phyloP scores from a whole-genome alignment of 2,329 filamentous ascomycete genomes.

The Aspergillus ochraceus region DNA sequence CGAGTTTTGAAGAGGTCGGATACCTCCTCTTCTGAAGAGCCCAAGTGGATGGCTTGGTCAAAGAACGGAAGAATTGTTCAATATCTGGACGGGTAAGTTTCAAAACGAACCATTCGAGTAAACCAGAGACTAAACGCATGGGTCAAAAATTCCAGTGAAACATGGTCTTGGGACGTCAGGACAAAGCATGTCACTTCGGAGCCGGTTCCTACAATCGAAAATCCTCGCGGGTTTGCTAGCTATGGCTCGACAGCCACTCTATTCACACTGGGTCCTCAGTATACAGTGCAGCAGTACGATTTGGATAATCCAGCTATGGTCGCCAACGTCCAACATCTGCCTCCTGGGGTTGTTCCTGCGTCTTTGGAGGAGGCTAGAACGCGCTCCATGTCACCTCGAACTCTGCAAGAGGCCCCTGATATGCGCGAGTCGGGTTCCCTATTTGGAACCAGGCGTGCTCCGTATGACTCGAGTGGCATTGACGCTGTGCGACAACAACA shows the following conservation, averaged over 20 bases:
- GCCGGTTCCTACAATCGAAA: slow-evolving; percentile 78
- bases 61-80: slow-evolving; percentile 97
- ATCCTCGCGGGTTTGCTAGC: slow-evolving; percentile 77
- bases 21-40: slow-evolving; percentile 63
- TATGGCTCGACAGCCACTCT: slow-evolving; percentile 89
- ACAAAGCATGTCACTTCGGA: slow-evolving; percentile 97
- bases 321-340: slow-evolving; percentile 81
- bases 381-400: slow-evolving; percentile 27
- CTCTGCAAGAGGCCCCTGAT: slow-evolving; percentile 42
- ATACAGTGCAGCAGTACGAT: slow-evolving; percentile 93
- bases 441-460: slow-evolving; percentile 73
- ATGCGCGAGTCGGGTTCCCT: slow-evolving; percentile 73
- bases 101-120: background rate
- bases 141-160: slow-evolving; percentile 61
- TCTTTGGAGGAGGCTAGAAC: slow-evolving; percentile 66
- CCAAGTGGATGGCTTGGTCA: slow-evolving; percentile 98
- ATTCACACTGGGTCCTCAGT: slow-evolving; percentile 84
- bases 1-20: slow-evolving; percentile 80
- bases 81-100: slow-evolving; percentile 79
- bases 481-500: slow-evolving; percentile 62
- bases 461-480: slow-evolving; percentile 66
- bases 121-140: background rate
- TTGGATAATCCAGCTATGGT: slow-evolving; percentile 83
- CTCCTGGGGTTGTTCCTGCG: slow-evolving; percentile 74
- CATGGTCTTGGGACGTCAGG: slow-evolving; percentile 91